phyloP scores from a whole-genome alignment of 495 filamentous ascomycete species.

The Cercophora scortea region DNA sequence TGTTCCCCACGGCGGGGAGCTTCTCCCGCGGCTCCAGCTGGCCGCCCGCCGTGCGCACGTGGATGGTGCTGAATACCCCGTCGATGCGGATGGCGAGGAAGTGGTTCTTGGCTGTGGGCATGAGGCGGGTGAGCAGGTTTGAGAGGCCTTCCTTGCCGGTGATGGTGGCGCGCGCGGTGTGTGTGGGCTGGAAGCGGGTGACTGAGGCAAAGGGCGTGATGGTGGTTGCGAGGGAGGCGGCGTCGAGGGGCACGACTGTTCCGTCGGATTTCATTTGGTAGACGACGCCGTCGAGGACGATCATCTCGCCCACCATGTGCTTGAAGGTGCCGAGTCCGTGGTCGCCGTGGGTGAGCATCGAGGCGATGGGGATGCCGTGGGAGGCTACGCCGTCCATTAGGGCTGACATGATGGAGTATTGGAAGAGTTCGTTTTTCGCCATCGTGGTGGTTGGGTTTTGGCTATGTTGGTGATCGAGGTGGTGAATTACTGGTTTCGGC shows the following conservation, averaged over 20 bases:
- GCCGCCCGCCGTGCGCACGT: slow-evolving; percentile 32
- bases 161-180: slow-evolving; percentile 10
- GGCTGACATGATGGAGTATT: slow-evolving; percentile 43
- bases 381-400: slow-evolving; percentile 45
- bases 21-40: slow-evolving; percentile 26
- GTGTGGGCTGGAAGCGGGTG: slow-evolving; percentile 29
- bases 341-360: slow-evolving; percentile 35
- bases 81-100: slow-evolving; percentile 32
- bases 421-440: slow-evolving; percentile 38
- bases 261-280: slow-evolving; percentile 42
- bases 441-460: slow-evolving; percentile 2
- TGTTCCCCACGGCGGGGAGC: slow-evolving; percentile 31
- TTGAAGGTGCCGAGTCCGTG: slow-evolving; percentile 47
- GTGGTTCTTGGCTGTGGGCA: slow-evolving; percentile 31
- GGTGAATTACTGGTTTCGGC: background rate
- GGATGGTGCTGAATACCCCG: slow-evolving; percentile 26
- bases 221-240: background rate
- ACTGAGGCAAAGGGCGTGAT: slow-evolving; percentile 38
- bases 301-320: slow-evolving; percentile 43
- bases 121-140: slow-evolving; percentile 23
- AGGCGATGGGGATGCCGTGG: slow-evolving; percentile 27
- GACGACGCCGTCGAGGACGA: slow-evolving; percentile 37
- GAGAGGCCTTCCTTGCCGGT: slow-evolving; percentile 28
- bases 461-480: background rate
- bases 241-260: slow-evolving; percentile 18